phyloP scores from a whole-genome alignment of 1,284 basidiomycete species.

The Xerocomus amazonicus region DNA sequence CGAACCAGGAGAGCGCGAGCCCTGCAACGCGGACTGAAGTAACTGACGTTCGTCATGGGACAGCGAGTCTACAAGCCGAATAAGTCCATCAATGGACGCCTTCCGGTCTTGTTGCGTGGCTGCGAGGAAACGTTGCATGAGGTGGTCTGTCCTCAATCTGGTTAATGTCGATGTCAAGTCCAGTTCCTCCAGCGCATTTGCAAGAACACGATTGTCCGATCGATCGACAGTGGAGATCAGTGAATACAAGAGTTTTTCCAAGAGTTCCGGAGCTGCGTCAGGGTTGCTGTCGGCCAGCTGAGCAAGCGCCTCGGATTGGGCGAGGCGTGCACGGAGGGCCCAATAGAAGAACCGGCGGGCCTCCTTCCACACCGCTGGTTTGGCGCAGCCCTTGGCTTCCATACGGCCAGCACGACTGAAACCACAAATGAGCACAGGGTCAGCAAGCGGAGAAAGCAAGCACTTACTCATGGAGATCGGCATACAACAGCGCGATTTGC shows the following conservation, averaged over 20 bases:
- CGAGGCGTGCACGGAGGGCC: slow-evolving; percentile 80
- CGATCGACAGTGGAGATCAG: slow-evolving; percentile 52
- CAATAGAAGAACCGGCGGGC: slow-evolving; percentile 95
- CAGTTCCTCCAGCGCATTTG: slow-evolving; percentile 62
- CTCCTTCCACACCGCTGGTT: slow-evolving; percentile 80
- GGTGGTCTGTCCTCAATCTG: slow-evolving; percentile 62
- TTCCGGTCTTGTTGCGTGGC: slow-evolving; percentile 67
- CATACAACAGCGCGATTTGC: slow-evolving; percentile 91
- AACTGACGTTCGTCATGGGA: slow-evolving; percentile 67
- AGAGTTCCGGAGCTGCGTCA: slow-evolving; percentile 57
- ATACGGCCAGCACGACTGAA: slow-evolving; percentile 89
- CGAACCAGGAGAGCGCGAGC: slow-evolving; percentile 51
- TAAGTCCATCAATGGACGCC: slow-evolving; percentile 62
- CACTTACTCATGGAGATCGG: slow-evolving; percentile 92
- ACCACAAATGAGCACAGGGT: slow-evolving; percentile 15
- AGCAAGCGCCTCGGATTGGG: slow-evolving; percentile 59
- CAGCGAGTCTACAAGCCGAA: slow-evolving; percentile 65
- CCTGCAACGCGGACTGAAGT: slow-evolving; percentile 61
- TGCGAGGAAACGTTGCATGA: slow-evolving; percentile 59
- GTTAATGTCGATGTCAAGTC: slow-evolving; percentile 59
- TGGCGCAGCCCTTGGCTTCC: slow-evolving; percentile 96
- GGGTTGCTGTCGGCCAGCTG: slow-evolving; percentile 62
- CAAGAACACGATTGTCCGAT: slow-evolving; percentile 52
- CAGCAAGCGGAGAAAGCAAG: background rate
- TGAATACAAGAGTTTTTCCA: slow-evolving; percentile 53